Base-by-base conservation (phyloP, 129 eudicot genomes). In the Flaveria trinervia region DNA sequence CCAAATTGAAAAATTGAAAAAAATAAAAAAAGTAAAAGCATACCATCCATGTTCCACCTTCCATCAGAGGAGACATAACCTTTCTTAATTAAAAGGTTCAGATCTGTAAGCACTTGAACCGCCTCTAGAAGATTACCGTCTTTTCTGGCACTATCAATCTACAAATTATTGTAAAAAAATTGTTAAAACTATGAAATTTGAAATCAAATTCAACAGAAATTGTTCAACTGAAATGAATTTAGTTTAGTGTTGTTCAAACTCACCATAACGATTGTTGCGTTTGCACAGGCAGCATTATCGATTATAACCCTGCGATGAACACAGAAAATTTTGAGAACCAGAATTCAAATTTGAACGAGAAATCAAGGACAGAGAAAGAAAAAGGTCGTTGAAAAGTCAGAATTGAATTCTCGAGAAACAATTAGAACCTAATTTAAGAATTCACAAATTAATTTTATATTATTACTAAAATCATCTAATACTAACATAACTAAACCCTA, bases 31-130 rank as follows among this genome's bases (percentile, higher is more conserved):
- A 45, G 6, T 44, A 61, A 18, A 2, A 23, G 43, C 81, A 74
- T 78, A 91, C 97, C 97, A 79, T 93, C 98, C 98, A 93, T 93
- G 87, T 86, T 90, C 98, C 98, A 93, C 71, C 95, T 82, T 30
- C 98, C 98, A 79, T 93, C 98, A 4, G 98, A 93, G 5, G 92
- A 93, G 36, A 93, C 84, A 83, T 93, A 93, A 39, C 95, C 98
- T 67, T 93, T 93, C 77, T 93, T 85, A 43, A 93, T 93, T 0
- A 88, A 85, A 43, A 93, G 92, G 74, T 93, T 90, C 60, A 88
- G 80, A 88, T 93, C 98, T 7, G 92, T 84, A 56, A 93, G 82
- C 30, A 93, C 88, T 81, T 93, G 98, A 22, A 93, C 98, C 0
- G 98, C 98, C 84, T 93, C 98, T 41, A 93, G 86, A 80, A 93